These are phyloP conservation scores for Peronosclerospora sorghi DNA, from an alignment of 352 stramenopile species.

Conservation along the genomic window DNA sequence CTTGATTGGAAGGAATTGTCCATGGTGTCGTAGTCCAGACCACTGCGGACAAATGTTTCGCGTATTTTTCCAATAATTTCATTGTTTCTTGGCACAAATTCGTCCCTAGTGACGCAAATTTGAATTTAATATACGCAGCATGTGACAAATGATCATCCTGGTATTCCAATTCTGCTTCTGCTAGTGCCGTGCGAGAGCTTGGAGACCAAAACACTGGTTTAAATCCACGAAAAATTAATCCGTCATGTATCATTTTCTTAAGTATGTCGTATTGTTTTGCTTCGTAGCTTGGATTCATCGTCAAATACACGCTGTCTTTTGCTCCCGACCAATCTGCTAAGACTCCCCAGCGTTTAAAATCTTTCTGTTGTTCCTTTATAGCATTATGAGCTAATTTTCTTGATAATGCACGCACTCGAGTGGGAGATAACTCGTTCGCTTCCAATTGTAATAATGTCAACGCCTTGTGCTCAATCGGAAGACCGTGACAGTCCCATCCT, in stretches of 20 bases:
- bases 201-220: slow-evolving; percentile 99
- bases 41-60: slow-evolving; percentile 40
- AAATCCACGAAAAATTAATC: slow-evolving; percentile 93
- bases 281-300: slow-evolving; percentile 93
- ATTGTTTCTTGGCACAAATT: slow-evolving; percentile 9
- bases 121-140: slow-evolving; percentile 91
- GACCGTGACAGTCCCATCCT: slow-evolving; percentile 98
- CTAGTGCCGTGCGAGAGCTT: slow-evolving; percentile 93
- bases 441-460: slow-evolving; percentile 84
- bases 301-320: slow-evolving; percentile 87
- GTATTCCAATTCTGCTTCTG: slow-evolving; percentile 98
- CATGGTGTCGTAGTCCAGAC: slow-evolving; percentile 99
- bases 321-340: slow-evolving; percentile 66
- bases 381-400: slow-evolving; percentile 88
- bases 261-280: slow-evolving; percentile 94
- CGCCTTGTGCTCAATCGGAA: slow-evolving; percentile 98
- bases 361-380: slow-evolving; percentile 86
- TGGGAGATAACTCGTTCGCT: slow-evolving; percentile 52
- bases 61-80: slow-evolving; percentile 25
- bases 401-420: slow-evolving; percentile 87
- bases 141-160: slow-evolving; percentile 94
- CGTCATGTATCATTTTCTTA: slow-evolving; percentile 92
- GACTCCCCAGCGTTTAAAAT: slow-evolving; percentile 93
- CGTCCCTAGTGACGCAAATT: slow-evolving; percentile 24
- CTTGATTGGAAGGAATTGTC: slow-evolving; percentile 97